A percentile compares a stretch with the other conserved stretches of the same genome.
Conservation (phyloP, 768 basidiomycete species). For the Tulasnella sp. region DNA sequence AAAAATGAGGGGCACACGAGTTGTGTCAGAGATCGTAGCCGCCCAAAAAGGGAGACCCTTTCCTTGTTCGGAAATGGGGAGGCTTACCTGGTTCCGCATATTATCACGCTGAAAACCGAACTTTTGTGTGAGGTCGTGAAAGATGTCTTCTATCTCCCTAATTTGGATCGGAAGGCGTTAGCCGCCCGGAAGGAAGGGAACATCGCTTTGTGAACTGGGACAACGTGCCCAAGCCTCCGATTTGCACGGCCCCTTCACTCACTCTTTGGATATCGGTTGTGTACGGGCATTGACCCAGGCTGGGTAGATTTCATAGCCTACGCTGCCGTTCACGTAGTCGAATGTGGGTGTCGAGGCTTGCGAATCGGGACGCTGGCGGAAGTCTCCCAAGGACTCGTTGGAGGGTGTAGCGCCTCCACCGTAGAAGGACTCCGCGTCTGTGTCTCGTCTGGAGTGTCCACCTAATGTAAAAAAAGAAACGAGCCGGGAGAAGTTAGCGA, state of each 20-base stretch:
- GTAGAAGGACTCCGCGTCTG: conserved; percentile 15
- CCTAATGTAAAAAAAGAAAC: background rate
- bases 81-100: conserved; percentile 83
- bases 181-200: background rate
- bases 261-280: conserved; percentile 11
- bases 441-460: background rate
- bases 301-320: conserved; percentile 2
- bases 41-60: background rate
- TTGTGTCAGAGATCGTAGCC: background rate
- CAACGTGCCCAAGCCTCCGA: background rate
- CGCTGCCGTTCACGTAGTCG: background rate
- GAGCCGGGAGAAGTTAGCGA: background rate
- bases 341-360: conserved; percentile 16
- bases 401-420: background rate
- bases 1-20: background rate
- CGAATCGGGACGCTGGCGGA: background rate
- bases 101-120: conserved; percentile 96
- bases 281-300: conserved; percentile 8
- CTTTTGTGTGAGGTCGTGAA: conserved; percentile 94
- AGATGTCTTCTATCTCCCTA: conserved; percentile 91
- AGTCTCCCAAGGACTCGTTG: conserved; percentile 5
- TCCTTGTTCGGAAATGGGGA: background rate
- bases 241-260: background rate
- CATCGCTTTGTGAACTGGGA: background rate
- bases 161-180: background rate